phyloP scores from a whole-genome alignment of 345 rosid species.

The Moricandia moricandioides region DNA sequence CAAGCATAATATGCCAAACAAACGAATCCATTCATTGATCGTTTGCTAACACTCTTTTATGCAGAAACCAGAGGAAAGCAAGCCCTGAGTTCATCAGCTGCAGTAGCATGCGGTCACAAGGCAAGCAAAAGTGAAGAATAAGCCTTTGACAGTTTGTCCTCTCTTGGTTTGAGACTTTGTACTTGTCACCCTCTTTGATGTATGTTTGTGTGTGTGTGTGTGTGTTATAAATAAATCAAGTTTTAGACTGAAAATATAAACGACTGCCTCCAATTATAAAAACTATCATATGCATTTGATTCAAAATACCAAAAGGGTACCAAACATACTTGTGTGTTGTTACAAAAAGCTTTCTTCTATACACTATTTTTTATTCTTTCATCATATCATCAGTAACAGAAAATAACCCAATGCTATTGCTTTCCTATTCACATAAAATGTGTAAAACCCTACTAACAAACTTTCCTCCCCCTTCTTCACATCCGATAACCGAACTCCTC shows the following conservation, averaged over 20 bases:
- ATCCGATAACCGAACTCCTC: slow-evolving; percentile 33
- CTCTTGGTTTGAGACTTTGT: slow-evolving; percentile 4
- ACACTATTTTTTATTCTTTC: background rate
- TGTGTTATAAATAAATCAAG: background rate
- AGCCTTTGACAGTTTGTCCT: slow-evolving; percentile 7
- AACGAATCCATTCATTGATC: too few relatives aligned
- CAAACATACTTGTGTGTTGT: slow-evolving; percentile 5
- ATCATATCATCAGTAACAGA: slow-evolving; percentile 9
- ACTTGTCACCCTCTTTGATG: background rate
- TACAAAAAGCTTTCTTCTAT: slow-evolving; percentile 24
- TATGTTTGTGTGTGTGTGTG: slow-evolving; percentile 15
- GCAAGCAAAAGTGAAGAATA: slow-evolving; percentile 6
- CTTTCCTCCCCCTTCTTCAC: background rate
- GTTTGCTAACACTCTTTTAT: background rate
- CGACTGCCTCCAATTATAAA: background rate
- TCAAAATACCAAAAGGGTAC: slow-evolving; percentile 15
- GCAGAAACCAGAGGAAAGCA: slow-evolving; percentile 30
- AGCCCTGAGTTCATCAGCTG: slow-evolving; percentile 21
- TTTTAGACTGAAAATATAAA: background rate
- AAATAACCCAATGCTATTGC: slow-evolving; percentile 20
- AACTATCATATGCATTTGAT: slow-evolving; percentile 11
- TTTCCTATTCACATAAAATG: slow-evolving; percentile 35
- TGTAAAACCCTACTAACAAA: slow-evolving; percentile 6
- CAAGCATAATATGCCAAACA: too few relatives aligned
- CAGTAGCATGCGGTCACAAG: slow-evolving; percentile 6